A percentile compares a stretch with the other conserved stretches of the same genome.
These are phyloP conservation scores for Solanum clarkiae DNA, from an alignment of 257 asterid species.

Conservation along the genomic window DNA sequence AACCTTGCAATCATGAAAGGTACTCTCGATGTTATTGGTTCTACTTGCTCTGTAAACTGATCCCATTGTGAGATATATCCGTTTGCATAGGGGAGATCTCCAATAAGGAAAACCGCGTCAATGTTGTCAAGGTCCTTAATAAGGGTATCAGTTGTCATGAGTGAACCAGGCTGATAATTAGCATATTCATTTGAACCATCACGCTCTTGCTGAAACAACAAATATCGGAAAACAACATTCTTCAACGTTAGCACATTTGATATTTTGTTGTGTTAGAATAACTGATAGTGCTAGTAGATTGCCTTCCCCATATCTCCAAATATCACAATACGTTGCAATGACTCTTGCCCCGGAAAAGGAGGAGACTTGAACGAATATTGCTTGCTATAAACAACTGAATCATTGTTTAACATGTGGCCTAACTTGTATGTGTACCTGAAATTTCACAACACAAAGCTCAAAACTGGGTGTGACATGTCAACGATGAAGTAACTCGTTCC, in stretches of 20 bases:
- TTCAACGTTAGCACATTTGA: background rate
- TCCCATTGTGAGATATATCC: slow-evolving; percentile 85
- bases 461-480: background rate
- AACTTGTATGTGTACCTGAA: slow-evolving; percentile 64
- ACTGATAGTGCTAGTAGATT: background rate
- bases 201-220: slow-evolving; percentile 62
- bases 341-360: slow-evolving; percentile 82
- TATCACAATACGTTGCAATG: slow-evolving; percentile 66
- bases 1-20: slow-evolving; percentile 89
- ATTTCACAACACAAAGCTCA: background rate
- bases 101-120: slow-evolving; percentile 52
- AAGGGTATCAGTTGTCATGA: slow-evolving; percentile 74
- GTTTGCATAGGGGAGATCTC: slow-evolving; percentile 47
- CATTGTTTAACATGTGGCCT: slow-evolving; percentile 56
- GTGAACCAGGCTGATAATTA: slow-evolving; percentile 77
- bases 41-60: slow-evolving; percentile 81
- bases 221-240: background rate
- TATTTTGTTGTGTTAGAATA: background rate
- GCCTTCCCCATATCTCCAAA: slow-evolving; percentile 99
- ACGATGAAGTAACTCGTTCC: background rate
- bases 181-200: slow-evolving; percentile 90
- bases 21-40: slow-evolving; percentile 61
- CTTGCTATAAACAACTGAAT: slow-evolving; percentile 65
- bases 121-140: slow-evolving; percentile 38
- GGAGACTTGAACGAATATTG: slow-evolving; percentile 53